These are phyloP conservation scores for Sclerotinia sclerotiorum DNA, from an alignment of 2,329 filamentous ascomycete genomes.

Conservation along the genomic window DNA sequence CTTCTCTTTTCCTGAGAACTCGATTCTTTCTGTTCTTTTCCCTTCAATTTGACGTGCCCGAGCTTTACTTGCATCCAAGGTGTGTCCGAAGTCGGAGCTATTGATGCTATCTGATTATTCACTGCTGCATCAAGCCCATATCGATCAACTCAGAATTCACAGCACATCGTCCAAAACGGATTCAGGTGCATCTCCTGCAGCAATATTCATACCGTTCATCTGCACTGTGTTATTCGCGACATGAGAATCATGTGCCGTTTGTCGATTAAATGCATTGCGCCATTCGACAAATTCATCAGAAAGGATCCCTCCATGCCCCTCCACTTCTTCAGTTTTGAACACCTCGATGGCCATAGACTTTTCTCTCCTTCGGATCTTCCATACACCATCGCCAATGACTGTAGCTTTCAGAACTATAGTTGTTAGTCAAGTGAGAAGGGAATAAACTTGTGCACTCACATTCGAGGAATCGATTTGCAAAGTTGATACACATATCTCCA, in stretches of 20 bases:
- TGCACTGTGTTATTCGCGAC: not conserved
- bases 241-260: not conserved
- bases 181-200: not conserved
- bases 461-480: constrained; percentile 72
- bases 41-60: not conserved
- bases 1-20: not conserved
- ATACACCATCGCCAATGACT: constrained; percentile 68
- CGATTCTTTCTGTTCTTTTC: not conserved
- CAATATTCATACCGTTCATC: not conserved
- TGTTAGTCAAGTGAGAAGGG: constrained; percentile 22
- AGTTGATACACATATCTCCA: constrained; percentile 91
- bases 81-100: constrained; percentile 11
- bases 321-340: constrained; percentile 66
- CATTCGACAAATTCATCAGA: constrained; percentile 77
- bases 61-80: not conserved
- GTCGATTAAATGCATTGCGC: constrained; percentile 45
- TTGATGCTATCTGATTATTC: constrained; percentile 9
- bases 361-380: constrained; percentile 70
- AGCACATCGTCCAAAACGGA: not conserved
- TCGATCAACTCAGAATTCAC: not conserved
- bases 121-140: not conserved
- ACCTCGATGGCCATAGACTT: constrained; percentile 69
- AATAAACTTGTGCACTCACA: constrained; percentile 54
- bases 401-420: constrained; percentile 59
- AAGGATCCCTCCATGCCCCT: constrained; percentile 73